Conservation (phyloP, 306 rosid species). For the Luffa acutangula region DNA sequence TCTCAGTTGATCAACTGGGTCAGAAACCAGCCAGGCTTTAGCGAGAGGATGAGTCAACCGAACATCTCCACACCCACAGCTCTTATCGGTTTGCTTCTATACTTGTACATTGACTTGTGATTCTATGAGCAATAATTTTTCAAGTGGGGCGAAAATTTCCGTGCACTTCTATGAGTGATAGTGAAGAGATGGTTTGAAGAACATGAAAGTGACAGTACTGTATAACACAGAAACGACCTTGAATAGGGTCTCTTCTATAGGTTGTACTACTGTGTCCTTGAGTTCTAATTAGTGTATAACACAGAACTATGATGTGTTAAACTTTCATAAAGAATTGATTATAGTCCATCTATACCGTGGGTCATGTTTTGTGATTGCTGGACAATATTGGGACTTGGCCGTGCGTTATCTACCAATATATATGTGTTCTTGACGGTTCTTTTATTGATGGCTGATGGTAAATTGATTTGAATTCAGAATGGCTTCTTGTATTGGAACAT, state of each 20-base stretch:
- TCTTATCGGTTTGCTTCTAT: constrained; percentile 51
- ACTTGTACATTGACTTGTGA: not conserved
- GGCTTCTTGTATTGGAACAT: constrained; percentile 57
- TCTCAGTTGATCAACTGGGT: constrained; percentile 58
- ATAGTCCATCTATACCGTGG: not conserved
- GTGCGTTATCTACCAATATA: not conserved
- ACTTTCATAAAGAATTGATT: not conserved
- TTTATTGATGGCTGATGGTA: not conserved
- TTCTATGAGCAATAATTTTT: not conserved
- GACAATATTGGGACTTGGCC: not conserved
- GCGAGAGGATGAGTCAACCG: constrained; percentile 39
- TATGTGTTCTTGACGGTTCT: not conserved
- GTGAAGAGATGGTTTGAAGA: not conserved
- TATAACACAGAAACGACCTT: not conserved
- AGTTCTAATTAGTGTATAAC: not conserved
- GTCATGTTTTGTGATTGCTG: not conserved
- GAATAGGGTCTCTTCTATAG: too few relatives aligned
- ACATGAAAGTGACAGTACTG: not conserved
- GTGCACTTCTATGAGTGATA: not conserved
- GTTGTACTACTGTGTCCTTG: too few relatives aligned
- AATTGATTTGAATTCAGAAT: constrained; percentile 32
- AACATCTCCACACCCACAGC: constrained; percentile 50
- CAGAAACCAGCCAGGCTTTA: constrained; percentile 26
- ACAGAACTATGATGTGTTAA: not conserved
- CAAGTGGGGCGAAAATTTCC: not conserved